phyloP scores from a whole-genome alignment of 805 yeast genomes.

The Candida boidinii region DNA sequence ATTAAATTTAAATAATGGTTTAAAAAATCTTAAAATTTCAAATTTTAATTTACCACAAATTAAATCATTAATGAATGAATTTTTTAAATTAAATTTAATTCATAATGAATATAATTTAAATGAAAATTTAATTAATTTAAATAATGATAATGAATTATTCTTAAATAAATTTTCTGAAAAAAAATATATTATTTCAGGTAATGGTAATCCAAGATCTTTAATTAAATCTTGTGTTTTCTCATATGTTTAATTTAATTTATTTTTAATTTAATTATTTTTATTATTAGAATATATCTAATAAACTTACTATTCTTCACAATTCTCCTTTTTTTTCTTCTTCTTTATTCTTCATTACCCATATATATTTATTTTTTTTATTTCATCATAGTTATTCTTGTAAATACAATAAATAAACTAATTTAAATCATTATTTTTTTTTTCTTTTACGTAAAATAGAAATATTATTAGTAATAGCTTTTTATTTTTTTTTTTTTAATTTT shows the following conservation, averaged over 20 bases:
- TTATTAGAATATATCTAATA: neutral
- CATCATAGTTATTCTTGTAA: neutral
- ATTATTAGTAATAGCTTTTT: neutral
- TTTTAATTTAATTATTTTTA: neutral
- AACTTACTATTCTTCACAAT: neutral
- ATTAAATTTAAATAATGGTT: slow-evolving; percentile 25
- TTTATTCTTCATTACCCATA: neutral
- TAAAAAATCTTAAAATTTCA: slow-evolving; percentile 27
- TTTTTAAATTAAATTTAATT: slow-evolving; percentile 30
- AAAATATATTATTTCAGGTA: slow-evolving; percentile 50
- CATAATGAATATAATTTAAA: slow-evolving; percentile 23
- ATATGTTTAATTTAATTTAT: slow-evolving; percentile 14
- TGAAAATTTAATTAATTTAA: slow-evolving; percentile 1
- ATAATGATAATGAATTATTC: slow-evolving; percentile 9
- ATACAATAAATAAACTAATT: too few species aligned
- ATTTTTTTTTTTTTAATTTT: neutral
- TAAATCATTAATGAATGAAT: slow-evolving; percentile 29
- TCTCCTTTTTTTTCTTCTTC: neutral
- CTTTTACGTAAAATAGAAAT: neutral
- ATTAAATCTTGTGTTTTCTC: slow-evolving; percentile 30
- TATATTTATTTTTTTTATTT: neutral
- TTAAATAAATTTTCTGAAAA: slow-evolving; percentile 32
- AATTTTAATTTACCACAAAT: slow-evolving; percentile 39
- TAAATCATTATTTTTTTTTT: neutral
- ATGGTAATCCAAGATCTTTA: slow-evolving; percentile 55